Base-by-base conservation (phyloP, 495 filamentous ascomycete genomes). In the Talaromyces proteolyticus region DNA sequence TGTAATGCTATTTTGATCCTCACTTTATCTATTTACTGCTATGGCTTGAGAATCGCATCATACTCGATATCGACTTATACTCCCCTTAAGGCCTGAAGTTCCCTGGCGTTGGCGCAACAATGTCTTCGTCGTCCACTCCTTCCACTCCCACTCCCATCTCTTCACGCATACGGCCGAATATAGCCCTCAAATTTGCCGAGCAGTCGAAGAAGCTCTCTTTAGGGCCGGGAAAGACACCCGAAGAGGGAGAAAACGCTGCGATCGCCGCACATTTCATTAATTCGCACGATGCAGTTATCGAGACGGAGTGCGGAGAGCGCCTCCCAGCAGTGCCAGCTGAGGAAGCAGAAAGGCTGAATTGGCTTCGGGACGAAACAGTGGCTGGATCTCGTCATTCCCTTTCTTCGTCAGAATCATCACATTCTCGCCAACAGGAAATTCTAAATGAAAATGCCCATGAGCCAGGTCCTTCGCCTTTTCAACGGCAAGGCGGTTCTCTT, bases 221-320 rank as follows among this genome's bases (percentile, higher is more conserved):
- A 25, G 59, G 68, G 17, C 54, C 53, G 0, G 49, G 57, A 10
- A 53, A 58, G 26, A 41, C 53, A 6, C 43, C 56, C 1, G 54
- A 61, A 6, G 17, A 47, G n/a, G 24, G 40, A 36, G 53, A 52
- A 44, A 68, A 72, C 17, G 67, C 78, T 23, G 84, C 86, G 3
- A 69, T 86, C 17, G 68, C 84, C 50, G 85, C 86, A 4, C 73
- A 72, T 17, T 88, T 86, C 59, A 69, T 89, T 41, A 89, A 85
- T 2, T 69, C 81, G 0, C 76, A 81, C 42, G 85, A 89, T 65
- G 81, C 86, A 0, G 78, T 88, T n/a, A 77, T 89, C 44, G 66
- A 79, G 38, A 86, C 84, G 4, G 73, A 78, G 8, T 76, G 84
- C 60, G 84, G 85, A 14, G 73, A 74, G 47, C 69, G 84, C 16